A percentile compares a stretch with the other conserved stretches of the same genome.
phyloP scores from a whole-genome alignment of 768 basidiomycete species.

The Tricholoma matsutake region DNA sequence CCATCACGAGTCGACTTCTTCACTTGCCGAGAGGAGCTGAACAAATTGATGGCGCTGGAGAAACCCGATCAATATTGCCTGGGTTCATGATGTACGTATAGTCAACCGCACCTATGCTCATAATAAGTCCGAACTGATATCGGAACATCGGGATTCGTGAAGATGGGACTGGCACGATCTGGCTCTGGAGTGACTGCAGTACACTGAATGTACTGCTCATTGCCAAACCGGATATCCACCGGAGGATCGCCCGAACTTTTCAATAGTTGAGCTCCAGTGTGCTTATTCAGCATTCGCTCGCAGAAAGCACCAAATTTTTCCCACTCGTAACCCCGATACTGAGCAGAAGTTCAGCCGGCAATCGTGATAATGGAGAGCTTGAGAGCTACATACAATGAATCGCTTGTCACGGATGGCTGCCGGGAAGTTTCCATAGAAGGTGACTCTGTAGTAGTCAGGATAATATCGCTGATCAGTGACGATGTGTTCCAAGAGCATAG shows the following conservation, averaged over 20 bases:
- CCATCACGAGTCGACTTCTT: conserved; percentile 63
- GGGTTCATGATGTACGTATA: background rate
- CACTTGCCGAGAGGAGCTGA: conserved; percentile 72
- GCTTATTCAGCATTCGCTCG: conserved; percentile 89
- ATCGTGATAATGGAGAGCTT: background rate
- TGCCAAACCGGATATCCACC: conserved; percentile 75
- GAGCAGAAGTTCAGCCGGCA: conserved; percentile 7
- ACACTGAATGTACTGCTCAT: conserved; percentile 86
- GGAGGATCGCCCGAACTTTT: conserved; percentile 73
- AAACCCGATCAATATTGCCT: background rate
- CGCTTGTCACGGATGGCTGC: conserved; percentile 82
- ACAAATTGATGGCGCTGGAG: conserved; percentile 73
- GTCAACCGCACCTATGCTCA: conserved; percentile 63
- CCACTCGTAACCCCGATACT: conserved; percentile 96
- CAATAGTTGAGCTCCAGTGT: conserved; percentile 79
- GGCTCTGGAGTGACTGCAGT: conserved; percentile 84
- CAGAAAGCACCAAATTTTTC: conserved; percentile 89
- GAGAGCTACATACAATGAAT: conserved; percentile 67
- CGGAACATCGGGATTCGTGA: conserved; percentile 83
- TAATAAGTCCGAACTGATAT: conserved; percentile 80
- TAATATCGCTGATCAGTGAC: conserved; percentile 81
- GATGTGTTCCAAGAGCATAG: conserved; percentile 84
- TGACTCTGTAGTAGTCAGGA: conserved; percentile 90
- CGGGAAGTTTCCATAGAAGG: conserved; percentile 92
- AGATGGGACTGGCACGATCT: conserved; percentile 70